phyloP scores from a whole-genome alignment of 805 yeast genomes.

The Teunomyces stri region DNA sequence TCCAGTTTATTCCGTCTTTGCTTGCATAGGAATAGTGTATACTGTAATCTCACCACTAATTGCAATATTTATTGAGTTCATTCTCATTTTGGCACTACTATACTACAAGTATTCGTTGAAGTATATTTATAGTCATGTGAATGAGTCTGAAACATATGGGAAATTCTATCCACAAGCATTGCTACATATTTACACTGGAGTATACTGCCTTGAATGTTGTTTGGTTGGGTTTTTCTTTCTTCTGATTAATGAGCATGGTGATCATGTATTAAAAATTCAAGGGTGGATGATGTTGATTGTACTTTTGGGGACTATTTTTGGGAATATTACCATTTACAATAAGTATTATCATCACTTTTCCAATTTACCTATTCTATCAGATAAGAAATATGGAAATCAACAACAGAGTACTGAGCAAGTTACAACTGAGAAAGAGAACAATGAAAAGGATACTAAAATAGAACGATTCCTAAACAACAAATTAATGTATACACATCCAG shows the following conservation, averaged over 20 bases:
- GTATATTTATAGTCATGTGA: conserved; percentile 51
- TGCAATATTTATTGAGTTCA: conserved; percentile 58
- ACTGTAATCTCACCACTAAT: conserved; percentile 79
- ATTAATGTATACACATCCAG: conserved; percentile 36
- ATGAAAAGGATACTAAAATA: conserved; percentile 3
- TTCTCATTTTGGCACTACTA: conserved; percentile 47
- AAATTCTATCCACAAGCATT: conserved; percentile 70
- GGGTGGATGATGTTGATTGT: conserved; percentile 53
- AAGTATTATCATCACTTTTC: conserved; percentile 34
- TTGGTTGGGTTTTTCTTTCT: conserved; percentile 73
- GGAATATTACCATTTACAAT: conserved; percentile 51
- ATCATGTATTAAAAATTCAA: conserved; percentile 44
- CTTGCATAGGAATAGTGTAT: conserved; percentile 75
- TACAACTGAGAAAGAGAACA: not conserved
- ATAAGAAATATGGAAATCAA: conserved; percentile 8
- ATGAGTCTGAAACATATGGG: conserved; percentile 66
- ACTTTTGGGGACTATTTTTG: conserved; percentile 52
- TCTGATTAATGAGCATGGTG: conserved; percentile 48
- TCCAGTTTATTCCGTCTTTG: conserved; percentile 74
- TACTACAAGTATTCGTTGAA: conserved; percentile 71
- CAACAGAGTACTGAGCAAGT: not conserved
- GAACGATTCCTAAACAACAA: conserved; percentile 20
- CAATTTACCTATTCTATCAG: conserved; percentile 27
- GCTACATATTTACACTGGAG: conserved; percentile 73
- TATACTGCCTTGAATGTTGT: conserved; percentile 78